Evolutionary conservation across 2,329 filamentous ascomycete genomes (phyloP).

Genomic region (Neurospora crassa): DNA sequence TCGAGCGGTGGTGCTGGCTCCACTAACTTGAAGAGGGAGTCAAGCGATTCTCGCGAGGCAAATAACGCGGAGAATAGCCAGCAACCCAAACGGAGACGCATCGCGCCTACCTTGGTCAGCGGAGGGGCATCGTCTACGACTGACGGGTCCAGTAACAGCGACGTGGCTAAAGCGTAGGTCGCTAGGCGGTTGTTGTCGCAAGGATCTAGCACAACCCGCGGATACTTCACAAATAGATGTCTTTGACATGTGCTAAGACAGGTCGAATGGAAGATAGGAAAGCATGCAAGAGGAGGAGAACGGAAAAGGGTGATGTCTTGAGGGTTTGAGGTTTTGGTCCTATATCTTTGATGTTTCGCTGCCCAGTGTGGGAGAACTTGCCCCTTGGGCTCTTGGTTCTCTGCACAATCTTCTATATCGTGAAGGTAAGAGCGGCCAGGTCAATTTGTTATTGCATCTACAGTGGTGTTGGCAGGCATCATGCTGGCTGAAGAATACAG

Average conservation of each 20-base stretch:
- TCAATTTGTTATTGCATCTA: background rate
- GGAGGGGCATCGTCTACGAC: conserved; percentile 5
- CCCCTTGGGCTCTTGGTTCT: background rate
- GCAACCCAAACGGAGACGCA: conserved; percentile 55
- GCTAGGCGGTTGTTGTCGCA: background rate
- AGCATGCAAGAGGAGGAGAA: background rate
- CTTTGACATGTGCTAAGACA: background rate
- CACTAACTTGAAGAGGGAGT: conserved; percentile 46
- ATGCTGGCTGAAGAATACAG: background rate
- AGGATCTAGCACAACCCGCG: background rate
- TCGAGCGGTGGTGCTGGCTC: conserved; percentile 41
- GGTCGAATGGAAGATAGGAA: background rate
- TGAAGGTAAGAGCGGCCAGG: background rate
- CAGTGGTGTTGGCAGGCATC: background rate
- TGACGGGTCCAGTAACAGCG: conserved; percentile 2
- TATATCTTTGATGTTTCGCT: background rate
- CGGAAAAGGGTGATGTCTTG: background rate
- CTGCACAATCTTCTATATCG: background rate
- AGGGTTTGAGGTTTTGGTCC: background rate
- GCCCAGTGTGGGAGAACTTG: background rate
- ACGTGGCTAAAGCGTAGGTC: conserved; percentile 7
- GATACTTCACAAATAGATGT: background rate
- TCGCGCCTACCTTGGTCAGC: conserved; percentile 55
- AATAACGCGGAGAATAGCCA: conserved; percentile 36
- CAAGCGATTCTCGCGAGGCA: conserved; percentile 40